These are phyloP conservation scores for Hemileccinum rubropunctum DNA, from an alignment of 768 basidiomycete species.

Conservation along the genomic window DNA sequence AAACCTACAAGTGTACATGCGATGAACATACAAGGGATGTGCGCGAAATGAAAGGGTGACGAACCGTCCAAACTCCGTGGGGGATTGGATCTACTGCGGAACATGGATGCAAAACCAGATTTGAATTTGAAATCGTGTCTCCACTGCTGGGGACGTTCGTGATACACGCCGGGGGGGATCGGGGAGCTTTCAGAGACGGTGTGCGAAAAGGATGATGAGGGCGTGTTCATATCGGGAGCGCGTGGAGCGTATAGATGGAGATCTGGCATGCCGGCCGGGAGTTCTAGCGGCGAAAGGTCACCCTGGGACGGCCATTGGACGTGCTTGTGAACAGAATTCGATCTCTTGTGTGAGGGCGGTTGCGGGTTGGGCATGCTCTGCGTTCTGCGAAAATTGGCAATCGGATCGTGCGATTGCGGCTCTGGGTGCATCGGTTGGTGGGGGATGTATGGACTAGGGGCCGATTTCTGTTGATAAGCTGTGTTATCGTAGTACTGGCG, in stretches of 20 bases:
- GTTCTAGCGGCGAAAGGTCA: constrained; percentile 21
- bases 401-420: constrained; percentile 11
- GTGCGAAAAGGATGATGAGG: constrained; percentile 25
- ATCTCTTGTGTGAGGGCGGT: constrained; percentile 1
- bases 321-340: constrained; percentile 2
- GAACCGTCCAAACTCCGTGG: constrained; percentile 16
- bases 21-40: neutral
- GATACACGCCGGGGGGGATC: constrained; percentile 9
- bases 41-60: constrained; percentile 1
- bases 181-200: constrained; percentile 12
- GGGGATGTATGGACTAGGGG: constrained; percentile 32
- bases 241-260: constrained; percentile 13
- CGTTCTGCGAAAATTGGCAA: constrained; percentile 1
- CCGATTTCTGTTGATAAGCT: constrained; percentile 15
- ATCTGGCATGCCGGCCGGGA: constrained; percentile 18
- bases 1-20: constrained; percentile 8
- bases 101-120: constrained; percentile 29
- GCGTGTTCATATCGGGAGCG: constrained; percentile 21
- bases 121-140: constrained; percentile 33
- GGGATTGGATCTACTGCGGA: constrained; percentile 21
- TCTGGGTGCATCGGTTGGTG: constrained; percentile 15
- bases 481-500: neutral
- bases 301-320: constrained; percentile 16
- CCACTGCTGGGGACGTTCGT: constrained; percentile 29
- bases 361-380: constrained; percentile 4